Evolutionary conservation across 108 stramenopile species (phyloP), one percentile per base, ranked within the genome.

Genomic region (Conticribra weissflogii): DNA sequence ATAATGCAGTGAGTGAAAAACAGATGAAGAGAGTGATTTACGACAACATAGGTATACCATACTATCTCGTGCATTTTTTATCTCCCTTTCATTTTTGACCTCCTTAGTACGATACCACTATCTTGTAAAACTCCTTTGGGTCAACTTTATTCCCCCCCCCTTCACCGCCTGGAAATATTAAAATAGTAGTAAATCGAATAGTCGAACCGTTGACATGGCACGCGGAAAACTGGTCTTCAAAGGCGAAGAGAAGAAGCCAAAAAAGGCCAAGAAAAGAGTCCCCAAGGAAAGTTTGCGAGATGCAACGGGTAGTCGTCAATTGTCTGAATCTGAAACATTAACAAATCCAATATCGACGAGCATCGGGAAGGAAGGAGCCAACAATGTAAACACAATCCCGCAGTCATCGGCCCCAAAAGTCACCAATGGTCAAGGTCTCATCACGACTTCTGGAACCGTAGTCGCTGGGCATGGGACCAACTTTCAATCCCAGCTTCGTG

Each of bases 391-490:
- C 16, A 28, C 57, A 41, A 9, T 56, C 29, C 19, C 56, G 32
- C 44, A 59, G 22, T 21, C 27, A 15, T 52, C 59, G 19, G 33
- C 48, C 8, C 89, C 89, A 15, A 55, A 63, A 25, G 63, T 91
- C 1, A 50, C 73, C 44, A 59, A 57, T 22, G 92, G 92, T 19
- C 78, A 71, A 9, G 92, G 92, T 15, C 31, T 68, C 29, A 90
- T 94, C 28, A 88, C 92, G 19, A 77, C 92, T 14, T 89, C 88
- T 16, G 88, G 87, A 9, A 86, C 90, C 12, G 92, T 94, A 9
- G 81, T 94, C 0, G 75, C 85, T 36, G 92, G 92, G 4, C 77
- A 86, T 45, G 81, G 72, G 0, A 90, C 89, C 29, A 44, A 47
- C 32, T 90, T 94, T 61, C 72, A 72, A 56, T 79, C 78, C 45